These are phyloP conservation scores for Colletotrichum cereale DNA, from an alignment of 2,329 filamentous ascomycete genomes.

Conservation along the genomic window DNA sequence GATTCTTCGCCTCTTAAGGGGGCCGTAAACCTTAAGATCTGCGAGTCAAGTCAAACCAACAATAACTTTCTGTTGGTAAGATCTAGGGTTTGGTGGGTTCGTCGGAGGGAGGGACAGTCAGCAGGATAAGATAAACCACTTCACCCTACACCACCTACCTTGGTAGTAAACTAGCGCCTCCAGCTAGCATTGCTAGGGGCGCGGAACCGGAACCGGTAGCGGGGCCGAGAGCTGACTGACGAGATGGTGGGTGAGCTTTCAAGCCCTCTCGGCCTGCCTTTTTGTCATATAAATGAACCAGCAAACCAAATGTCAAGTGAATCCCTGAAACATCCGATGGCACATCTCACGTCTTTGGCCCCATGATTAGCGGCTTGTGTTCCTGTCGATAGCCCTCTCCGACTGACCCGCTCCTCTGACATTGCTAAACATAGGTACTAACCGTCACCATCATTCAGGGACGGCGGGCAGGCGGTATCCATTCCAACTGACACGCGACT, in stretches of 20 bases:
- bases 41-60: constrained; percentile 1
- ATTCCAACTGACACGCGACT: constrained; percentile 5
- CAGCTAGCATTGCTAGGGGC: not conserved
- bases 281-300: not conserved
- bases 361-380: constrained; percentile 13
- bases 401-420: constrained; percentile 6
- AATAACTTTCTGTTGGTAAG: not conserved
- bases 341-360: constrained; percentile 10
- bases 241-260: not conserved
- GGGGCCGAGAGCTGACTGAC: not conserved
- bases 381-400: constrained; percentile 1
- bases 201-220: not conserved
- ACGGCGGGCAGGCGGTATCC: not conserved
- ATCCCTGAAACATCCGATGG: constrained; percentile 31
- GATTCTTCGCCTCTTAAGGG: not conserved
- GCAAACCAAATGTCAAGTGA: not conserved
- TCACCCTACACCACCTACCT: not conserved
- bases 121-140: not conserved
- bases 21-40: constrained; percentile 7
- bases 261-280: constrained; percentile 15
- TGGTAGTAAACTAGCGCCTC: not conserved
- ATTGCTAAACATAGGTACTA: constrained; percentile 28
- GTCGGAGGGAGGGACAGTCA: not conserved
- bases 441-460: not conserved
- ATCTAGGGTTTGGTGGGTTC: constrained; percentile 19